phyloP scores from a whole-genome alignment of 208 protist genomes.

The Trypanosoma rangeli region DNA sequence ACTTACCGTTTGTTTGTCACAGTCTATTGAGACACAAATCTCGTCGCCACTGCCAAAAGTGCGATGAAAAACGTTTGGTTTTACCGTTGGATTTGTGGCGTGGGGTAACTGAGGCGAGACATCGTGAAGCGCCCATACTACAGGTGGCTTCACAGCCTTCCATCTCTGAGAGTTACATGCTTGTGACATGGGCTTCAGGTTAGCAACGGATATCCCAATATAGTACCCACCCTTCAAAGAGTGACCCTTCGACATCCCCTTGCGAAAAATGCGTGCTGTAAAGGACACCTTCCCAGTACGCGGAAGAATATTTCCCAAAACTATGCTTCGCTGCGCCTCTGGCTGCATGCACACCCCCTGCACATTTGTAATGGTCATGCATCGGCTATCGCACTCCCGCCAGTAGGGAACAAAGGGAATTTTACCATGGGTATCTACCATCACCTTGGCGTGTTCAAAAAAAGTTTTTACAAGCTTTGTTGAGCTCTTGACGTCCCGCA shows the following conservation, averaged over 20 bases:
- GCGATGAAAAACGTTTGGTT: slow-evolving; percentile 88
- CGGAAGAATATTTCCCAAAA: slow-evolving; percentile 79
- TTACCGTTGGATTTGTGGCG: slow-evolving; percentile 88
- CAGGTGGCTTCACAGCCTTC: slow-evolving; percentile 83
- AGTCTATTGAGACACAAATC: slow-evolving; percentile 77
- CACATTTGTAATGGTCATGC: slow-evolving; percentile 68
- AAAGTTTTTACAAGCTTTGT: slow-evolving; percentile 65
- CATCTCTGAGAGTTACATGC: slow-evolving; percentile 86
- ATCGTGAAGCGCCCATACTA: slow-evolving; percentile 91
- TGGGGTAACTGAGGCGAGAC: slow-evolving; percentile 87
- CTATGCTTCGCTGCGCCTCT: slow-evolving; percentile 82
- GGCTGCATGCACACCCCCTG: slow-evolving; percentile 79
- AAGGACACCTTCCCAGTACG: slow-evolving; percentile 83
- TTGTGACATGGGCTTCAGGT: slow-evolving; percentile 66
- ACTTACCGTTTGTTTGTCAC: slow-evolving; percentile 68
- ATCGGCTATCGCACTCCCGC: slow-evolving; percentile 78
- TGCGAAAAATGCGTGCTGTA: slow-evolving; percentile 76
- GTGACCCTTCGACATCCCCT: slow-evolving; percentile 79
- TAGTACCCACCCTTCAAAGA: slow-evolving; percentile 92
- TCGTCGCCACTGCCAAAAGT: slow-evolving; percentile 85
- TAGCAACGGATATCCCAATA: slow-evolving; percentile 73
- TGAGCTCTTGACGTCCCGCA: slow-evolving; percentile 44
- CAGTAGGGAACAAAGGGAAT: slow-evolving; percentile 80
- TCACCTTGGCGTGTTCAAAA: slow-evolving; percentile 61
- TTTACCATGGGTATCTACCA: background rate